Evolutionary conservation across 139 green algal species (phyloP), one percentile per base, ranked within the genome.

Genomic region (Spirogloea muscicola): DNA sequence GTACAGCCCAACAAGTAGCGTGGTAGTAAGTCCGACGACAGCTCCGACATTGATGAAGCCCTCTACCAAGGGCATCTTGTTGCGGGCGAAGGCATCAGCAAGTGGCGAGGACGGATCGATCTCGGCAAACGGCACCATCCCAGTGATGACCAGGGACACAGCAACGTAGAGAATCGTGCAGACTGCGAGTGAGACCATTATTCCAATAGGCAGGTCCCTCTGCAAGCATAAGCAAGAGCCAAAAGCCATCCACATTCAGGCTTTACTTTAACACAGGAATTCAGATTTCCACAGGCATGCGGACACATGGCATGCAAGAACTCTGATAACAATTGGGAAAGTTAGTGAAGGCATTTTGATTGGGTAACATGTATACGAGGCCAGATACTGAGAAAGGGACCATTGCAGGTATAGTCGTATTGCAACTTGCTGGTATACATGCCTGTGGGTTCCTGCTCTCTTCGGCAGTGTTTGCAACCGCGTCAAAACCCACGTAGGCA

Each of bases 381-480:
- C n/a, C n/a, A n/a, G n/a, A n/a, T n/a, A n/a, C n/a, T n/a, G n/a
- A n/a, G n/a, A n/a, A n/a, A n/a, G n/a, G n/a, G n/a, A n/a, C n/a
- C n/a, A 55, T 55, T 21, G 21, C 46, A 55, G 21, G 21, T 55
- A 21, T 55, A 21, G 21, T 21, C 46, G 21, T 31, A n/a, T 21
- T 55, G 21, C 21, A n/a, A 21, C 21, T 21, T 21, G 21, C 46
- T 21, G 21, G n/a, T 31, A 55, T 31, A 21, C 34, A 18, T 7
- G 75, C 68, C 68, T 44, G 39, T 0, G 72, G 83, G n/a, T 87
- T 81, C 16, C 69, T 80, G 31, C 68, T 71, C 81, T 94, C 89
- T 63, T 94, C 89, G 0, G 87, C 88, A 0, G 81, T 86, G 18
- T 83, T 90, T 0, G 89, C 89, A 3, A 94, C 83, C 3, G 82